Percentiles rank a stretch among this genome's conserved stretches.
Evolutionary conservation across 176 grass and related monocot species (phyloP).

Genomic region (Zoysia pacifica): DNA sequence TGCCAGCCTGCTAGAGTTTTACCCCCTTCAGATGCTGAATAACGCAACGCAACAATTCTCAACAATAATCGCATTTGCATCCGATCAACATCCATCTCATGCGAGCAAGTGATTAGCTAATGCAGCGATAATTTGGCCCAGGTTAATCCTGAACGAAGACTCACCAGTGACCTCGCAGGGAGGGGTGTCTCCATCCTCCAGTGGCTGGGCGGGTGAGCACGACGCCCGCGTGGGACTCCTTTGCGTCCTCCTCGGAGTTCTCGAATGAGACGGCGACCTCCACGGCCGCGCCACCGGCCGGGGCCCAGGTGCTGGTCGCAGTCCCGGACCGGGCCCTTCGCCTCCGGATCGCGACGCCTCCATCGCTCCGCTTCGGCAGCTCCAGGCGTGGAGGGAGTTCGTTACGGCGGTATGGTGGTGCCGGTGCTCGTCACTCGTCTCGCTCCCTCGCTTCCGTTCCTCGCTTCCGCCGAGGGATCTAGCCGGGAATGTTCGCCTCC

Average conservation of each 20-base stretch:
- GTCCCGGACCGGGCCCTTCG: slow-evolving; percentile 35
- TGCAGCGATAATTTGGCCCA: slow-evolving; percentile 20
- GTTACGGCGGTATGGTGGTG: slow-evolving; percentile 5
- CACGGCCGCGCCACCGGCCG: slow-evolving; percentile 38
- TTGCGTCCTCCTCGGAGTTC: slow-evolving; percentile 48
- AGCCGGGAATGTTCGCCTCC: no score
- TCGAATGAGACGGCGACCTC: slow-evolving; percentile 66
- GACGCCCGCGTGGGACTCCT: slow-evolving; percentile 12
- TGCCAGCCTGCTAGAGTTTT: neutral
- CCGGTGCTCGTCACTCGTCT: slow-evolving; percentile 30
- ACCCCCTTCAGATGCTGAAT: neutral
- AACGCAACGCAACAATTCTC: neutral
- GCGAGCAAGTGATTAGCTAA: slow-evolving; percentile 13
- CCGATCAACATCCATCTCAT: slow-evolving; percentile 18
- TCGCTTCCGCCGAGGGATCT: slow-evolving; percentile 11
- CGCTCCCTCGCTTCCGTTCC: slow-evolving; percentile 34
- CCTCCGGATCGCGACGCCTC: slow-evolving; percentile 36
- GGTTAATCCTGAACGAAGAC: slow-evolving; percentile 10
- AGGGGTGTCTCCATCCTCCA: slow-evolving; percentile 17
- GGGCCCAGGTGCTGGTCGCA: slow-evolving; percentile 50
- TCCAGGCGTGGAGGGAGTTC: neutral
- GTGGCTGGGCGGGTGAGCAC: slow-evolving; percentile 9
- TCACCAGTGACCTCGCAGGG: slow-evolving; percentile 71
- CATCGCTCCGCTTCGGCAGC: slow-evolving; percentile 32
- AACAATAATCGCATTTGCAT: neutral